Evolutionary conservation across 1,284 basidiomycete genomes (phyloP).

Genomic region (Acaromyces ingoldii): DNA sequence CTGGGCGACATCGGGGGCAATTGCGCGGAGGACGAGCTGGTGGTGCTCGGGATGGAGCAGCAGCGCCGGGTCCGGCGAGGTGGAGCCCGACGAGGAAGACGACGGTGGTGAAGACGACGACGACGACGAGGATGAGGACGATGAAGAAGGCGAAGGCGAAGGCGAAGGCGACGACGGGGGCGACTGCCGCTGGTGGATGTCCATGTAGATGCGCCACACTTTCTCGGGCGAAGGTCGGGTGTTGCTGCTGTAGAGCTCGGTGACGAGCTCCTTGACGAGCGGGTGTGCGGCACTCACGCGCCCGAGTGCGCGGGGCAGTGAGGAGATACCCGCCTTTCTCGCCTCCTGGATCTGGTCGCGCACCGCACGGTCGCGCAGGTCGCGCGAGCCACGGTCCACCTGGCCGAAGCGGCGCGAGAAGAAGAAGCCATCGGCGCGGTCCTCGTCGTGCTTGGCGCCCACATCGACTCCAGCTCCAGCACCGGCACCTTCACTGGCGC

Average conservation of each 20-base stretch:
- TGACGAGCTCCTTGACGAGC: slow-evolving; percentile 25
- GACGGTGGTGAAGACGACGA: not conserved
- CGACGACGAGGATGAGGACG: slow-evolving; percentile 5
- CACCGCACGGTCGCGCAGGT: not conserved
- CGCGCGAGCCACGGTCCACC: not conserved
- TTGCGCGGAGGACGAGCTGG: slow-evolving; percentile 26
- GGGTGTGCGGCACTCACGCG: slow-evolving; percentile 11
- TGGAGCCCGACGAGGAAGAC: slow-evolving; percentile 13
- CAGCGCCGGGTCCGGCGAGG: not conserved
- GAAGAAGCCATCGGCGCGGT: not conserved
- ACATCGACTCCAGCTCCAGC: not conserved
- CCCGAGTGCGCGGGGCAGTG: not conserved
- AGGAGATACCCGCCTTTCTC: too few relatives aligned
- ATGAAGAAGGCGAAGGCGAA: slow-evolving; percentile 4
- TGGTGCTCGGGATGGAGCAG: slow-evolving; percentile 20
- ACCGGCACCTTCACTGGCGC: not conserved
- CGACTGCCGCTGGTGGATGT: slow-evolving; percentile 13
- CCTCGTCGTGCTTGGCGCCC: not conserved
- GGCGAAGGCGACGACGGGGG: slow-evolving; percentile 2
- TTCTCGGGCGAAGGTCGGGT: slow-evolving; percentile 20
- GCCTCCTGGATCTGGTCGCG: not conserved
- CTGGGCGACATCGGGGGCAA: slow-evolving; percentile 21
- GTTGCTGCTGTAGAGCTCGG: slow-evolving; percentile 24
- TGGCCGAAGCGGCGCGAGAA: not conserved
- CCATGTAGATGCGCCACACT: slow-evolving; percentile 30